Evolutionary conservation across 2,329 filamentous ascomycete genomes (phyloP), one percentile per base, ranked within the genome.

Genomic region (Fusarium clavum): DNA sequence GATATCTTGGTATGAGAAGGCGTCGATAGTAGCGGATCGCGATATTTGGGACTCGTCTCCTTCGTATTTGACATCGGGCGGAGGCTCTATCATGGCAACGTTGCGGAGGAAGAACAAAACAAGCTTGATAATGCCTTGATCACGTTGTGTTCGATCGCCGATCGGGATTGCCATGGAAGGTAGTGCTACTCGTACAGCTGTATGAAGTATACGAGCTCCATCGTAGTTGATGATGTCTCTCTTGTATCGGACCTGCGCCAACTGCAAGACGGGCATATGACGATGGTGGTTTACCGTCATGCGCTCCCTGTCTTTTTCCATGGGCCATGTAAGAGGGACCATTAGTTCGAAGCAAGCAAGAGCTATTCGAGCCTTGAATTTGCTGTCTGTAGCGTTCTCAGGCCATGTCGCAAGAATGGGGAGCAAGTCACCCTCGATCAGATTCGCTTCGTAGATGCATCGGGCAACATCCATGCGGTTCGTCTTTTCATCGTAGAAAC

Each of bases 381-480:
- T 91, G 82, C 91, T 92, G 48, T 92, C 89, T 63, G 87, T 88
- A 6, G 87, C 88, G 68, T 89, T 90, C 69, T 93, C 91, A 56
- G 91, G 88, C 93, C 93, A 97, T 64, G 89, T 83, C 12, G 93
- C 91, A 24, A 99, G 85, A 70, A 99, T 98, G 58, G 95, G 94
- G 60, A 98, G 84, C 59, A 99, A 82, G 80, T 99, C 96, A 53
- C 93, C 93, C 77, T 91, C 91, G 60, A 98, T 88, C n/a, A 99
- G 81, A 77, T 98, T 98, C 46, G 94, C 92, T 80, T 98, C 94
- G 76, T 94, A 91, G 72, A 98, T 85, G 79, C 94, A 98, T 81
- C 96, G 88, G 66, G 95, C 94, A 64, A 99, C 96, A 78, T 99
- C 96, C 85, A 97, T 92, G 72, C 95, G 91, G 78, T 97, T 97